These are phyloP conservation scores for Paxillus rubicundulus DNA, from an alignment of 768 basidiomycete species.

Conservation along the genomic window DNA sequence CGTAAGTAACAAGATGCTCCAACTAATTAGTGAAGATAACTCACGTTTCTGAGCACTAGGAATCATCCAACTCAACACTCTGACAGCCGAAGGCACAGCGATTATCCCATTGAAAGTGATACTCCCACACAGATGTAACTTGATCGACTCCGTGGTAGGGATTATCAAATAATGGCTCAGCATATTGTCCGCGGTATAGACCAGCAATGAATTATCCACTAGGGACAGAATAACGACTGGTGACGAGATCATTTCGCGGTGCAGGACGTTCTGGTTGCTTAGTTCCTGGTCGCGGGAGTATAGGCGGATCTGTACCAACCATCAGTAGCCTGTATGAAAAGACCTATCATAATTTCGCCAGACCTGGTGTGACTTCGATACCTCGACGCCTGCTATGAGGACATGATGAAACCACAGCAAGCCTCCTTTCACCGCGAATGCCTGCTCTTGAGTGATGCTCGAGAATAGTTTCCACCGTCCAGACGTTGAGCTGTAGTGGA, in stretches of 20 bases:
- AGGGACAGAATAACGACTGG: conserved; percentile 86
- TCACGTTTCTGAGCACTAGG: conserved; percentile 89
- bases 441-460: conserved; percentile 79
- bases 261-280: conserved; percentile 76
- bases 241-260: conserved; percentile 72
- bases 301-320: conserved; percentile 66
- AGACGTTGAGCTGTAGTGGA: conserved; percentile 91
- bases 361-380: conserved; percentile 75
- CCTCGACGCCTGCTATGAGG: conserved; percentile 86
- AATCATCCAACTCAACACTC: conserved; percentile 96
- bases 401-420: conserved; percentile 97
- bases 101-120: conserved; percentile 94
- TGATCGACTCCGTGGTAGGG: conserved; percentile 78
- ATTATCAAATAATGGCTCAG: conserved; percentile 89
- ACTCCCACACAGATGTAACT: conserved; percentile 87
- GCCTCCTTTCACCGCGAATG: conserved; percentile 86
- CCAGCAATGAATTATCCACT: conserved; percentile 91
- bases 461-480: conserved; percentile 94
- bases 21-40: conserved; percentile 24
- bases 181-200: conserved; percentile 93
- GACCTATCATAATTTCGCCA: conserved; percentile 13
- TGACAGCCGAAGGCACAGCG: conserved; percentile 74
- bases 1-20: conserved; percentile 6
- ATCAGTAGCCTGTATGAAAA: background rate
- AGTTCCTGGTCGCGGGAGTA: conserved; percentile 93